A percentile compares a stretch with the other conserved stretches of the same genome.
Evolutionary conservation across 2,329 filamentous ascomycete genomes (phyloP).

Genomic region (Pseudogymnoascus sp.): DNA sequence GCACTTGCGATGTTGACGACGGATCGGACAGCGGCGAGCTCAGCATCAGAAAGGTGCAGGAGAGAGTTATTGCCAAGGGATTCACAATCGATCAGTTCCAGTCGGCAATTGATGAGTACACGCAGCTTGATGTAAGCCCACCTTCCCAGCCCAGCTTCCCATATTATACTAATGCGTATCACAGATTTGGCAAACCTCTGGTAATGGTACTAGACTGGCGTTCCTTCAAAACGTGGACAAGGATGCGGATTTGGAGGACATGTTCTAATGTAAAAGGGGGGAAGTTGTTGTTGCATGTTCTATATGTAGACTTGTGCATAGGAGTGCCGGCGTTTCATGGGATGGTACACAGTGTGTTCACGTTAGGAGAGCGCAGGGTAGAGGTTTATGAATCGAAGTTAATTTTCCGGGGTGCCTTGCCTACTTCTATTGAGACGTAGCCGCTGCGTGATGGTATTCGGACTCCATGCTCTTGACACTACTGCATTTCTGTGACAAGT

Average conservation of each 20-base stretch:
- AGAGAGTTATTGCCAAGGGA: slow-evolving; percentile 88
- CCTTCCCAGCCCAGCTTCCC: neutral
- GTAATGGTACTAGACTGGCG: slow-evolving; percentile 61
- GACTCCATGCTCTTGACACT: neutral
- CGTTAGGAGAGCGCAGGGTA: neutral
- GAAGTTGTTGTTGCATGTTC: neutral
- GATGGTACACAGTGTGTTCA: slow-evolving; percentile 5
- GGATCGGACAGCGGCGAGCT: slow-evolving; percentile 62
- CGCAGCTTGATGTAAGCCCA: slow-evolving; percentile 70
- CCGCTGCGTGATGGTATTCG: neutral
- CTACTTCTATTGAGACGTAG: neutral
- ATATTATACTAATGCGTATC: slow-evolving; percentile 32
- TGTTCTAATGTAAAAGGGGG: slow-evolving; percentile 2
- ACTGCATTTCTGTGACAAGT: neutral
- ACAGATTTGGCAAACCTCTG: slow-evolving; percentile 72
- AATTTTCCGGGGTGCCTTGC: neutral
- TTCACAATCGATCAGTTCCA: slow-evolving; percentile 94
- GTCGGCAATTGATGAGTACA: slow-evolving; percentile 82
- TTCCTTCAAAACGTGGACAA: slow-evolving; percentile 44
- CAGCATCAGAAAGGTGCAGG: slow-evolving; percentile 79
- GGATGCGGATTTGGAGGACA: neutral
- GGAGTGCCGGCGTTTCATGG: slow-evolving; percentile 4
- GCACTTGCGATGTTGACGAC: slow-evolving; percentile 45
- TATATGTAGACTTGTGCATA: slow-evolving; percentile 4
- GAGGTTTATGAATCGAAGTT: slow-evolving; percentile 1